Conservation (phyloP, 23 red algal genomes). For the Gracilaria vermiculophylla region DNA sequence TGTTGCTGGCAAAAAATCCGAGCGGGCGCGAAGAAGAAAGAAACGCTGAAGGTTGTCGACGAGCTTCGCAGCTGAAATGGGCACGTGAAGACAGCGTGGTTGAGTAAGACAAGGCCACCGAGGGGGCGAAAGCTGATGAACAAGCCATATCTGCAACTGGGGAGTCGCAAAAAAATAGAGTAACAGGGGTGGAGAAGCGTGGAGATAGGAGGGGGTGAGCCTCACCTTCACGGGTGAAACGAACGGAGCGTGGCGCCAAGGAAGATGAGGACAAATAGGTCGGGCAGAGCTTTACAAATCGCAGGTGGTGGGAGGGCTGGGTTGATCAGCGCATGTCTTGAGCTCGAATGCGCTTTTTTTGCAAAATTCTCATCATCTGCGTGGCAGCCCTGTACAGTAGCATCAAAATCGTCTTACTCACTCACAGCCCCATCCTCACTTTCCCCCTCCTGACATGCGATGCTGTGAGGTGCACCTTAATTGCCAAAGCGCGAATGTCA, state of each 20-base stretch:
- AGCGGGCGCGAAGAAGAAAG: constrained; percentile 18
- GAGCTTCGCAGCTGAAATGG: neutral
- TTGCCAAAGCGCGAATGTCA: too few species aligned
- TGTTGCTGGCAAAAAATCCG: constrained; percentile 3
- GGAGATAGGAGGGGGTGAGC: too few species aligned
- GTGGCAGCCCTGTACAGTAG: neutral
- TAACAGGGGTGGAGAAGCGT: too few species aligned
- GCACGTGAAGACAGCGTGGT: neutral
- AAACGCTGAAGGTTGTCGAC: constrained; percentile 18
- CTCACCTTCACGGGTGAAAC: too few species aligned
- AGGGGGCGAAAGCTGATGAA: neutral
- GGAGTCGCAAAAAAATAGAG: neutral
- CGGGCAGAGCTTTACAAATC: too few species aligned
- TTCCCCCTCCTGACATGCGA: too few species aligned
- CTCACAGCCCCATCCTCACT: neutral
- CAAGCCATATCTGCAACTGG: neutral
- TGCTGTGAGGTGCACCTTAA: too few species aligned
- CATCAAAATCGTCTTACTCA: too few species aligned
- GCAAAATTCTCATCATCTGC: neutral
- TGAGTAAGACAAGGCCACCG: neutral
- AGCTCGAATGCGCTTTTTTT: neutral
- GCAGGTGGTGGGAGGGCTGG: neutral
- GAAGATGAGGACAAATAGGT: too few species aligned
- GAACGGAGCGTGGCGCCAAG: too few species aligned
- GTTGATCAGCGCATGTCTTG: neutral